Percentiles rank a stretch among this genome's conserved stretches.
Evolutionary conservation across 1,284 basidiomycete species (phyloP).

Genomic region (Apiotrichum sp.): DNA sequence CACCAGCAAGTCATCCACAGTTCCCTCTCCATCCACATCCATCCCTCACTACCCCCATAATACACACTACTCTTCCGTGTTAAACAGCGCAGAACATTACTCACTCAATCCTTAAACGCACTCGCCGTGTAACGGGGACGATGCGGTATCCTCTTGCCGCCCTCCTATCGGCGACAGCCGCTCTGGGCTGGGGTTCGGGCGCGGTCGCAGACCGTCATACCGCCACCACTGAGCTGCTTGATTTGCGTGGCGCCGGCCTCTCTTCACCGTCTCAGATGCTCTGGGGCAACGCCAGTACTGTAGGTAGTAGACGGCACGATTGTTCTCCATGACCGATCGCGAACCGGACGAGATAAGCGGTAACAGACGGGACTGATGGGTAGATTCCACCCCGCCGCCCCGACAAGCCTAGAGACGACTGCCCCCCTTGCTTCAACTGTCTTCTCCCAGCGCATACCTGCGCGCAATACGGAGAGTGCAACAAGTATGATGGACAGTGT

Average conservation of each 20-base stretch:
- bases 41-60: too few species aligned
- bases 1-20: too few species aligned
- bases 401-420: conserved; percentile 23
- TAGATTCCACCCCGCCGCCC: conserved; percentile 25
- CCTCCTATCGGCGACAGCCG: neutral
- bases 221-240: conserved; percentile 15
- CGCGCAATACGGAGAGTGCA: conserved; percentile 78
- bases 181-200: neutral
- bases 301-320: neutral
- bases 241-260: conserved; percentile 12
- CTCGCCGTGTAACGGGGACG: neutral
- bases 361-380: too few species aligned
- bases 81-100: neutral
- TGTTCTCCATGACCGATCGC: too few species aligned
- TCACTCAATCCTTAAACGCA: neutral
- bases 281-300: conserved; percentile 3
- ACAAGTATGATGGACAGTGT: conserved; percentile 81
- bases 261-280: neutral
- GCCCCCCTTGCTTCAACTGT: conserved; percentile 73
- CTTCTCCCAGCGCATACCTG: conserved; percentile 73
- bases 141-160: neutral
- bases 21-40: too few species aligned
- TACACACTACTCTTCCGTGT: neutral
- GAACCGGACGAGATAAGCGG: too few species aligned
- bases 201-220: neutral